Evolutionary conservation across 2,329 filamentous ascomycete species (phyloP), one percentile per base, ranked within the genome.

Genomic region (Fusarium clavum): DNA sequence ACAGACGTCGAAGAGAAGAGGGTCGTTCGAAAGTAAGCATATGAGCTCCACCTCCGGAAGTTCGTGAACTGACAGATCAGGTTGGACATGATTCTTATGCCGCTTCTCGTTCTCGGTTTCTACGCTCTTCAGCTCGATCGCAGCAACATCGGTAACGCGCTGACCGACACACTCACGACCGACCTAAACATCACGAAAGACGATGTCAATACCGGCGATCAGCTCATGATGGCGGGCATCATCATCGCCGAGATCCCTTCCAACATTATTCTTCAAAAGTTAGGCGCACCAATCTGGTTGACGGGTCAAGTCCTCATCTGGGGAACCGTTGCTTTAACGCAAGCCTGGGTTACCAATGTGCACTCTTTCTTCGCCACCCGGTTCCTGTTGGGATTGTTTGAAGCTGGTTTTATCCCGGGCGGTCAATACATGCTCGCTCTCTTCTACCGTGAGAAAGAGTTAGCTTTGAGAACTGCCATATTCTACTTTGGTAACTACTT

Each of bases 121-220:
- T 80, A 84, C 9, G 81, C 81, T 24, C 82, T 86, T 38, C 84
- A 80, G 44, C 70, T 79, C 22, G 77, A 79, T 41, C 71, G 77
- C 25, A 76, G 74, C 29, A 79, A 79, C 63, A 78, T 85, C 58
- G 78, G 80, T 57, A 85, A 84, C n/a, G 85, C 84, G 9, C 67
- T 87, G 11, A 86, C 84, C 4, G 84, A 85, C 41, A 82, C 80
- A 14, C 81, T 87, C 52, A 80, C 82, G 9, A 64, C 79, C 14
- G 84, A 86, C 55, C 77, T 86, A 2, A 76, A 78, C 16, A 83
- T 87, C 56, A 83, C 79, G 0, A 83, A 84, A 18, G 81, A 85
- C 65, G 80, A 86, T 41, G 81, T 86, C 62, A 87, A 86, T 40
- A 73, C 85, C 8, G 85, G 85, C 8, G 80, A 82, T 8, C 83